Evolutionary conservation across 495 filamentous ascomycete genomes (phyloP), one percentile per base, ranked within the genome.

Genomic region (Aspergillus bertholletiae): DNA sequence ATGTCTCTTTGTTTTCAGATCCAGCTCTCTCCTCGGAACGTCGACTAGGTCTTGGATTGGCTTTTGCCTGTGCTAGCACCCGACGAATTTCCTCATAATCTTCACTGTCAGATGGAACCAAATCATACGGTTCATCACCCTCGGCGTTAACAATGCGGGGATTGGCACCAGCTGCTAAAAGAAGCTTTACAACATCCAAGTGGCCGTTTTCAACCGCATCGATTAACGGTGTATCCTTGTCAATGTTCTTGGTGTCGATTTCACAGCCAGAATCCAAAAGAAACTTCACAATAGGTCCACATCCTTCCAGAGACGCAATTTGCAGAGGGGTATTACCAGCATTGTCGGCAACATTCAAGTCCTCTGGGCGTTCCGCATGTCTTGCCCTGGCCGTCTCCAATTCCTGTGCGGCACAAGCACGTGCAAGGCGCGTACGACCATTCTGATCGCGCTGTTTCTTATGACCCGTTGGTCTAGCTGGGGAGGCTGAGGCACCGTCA

Each of bases 121-220:
- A 76, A 56, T 97, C 93, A 27, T 92, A 80, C 2, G 93, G 91
- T 54, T 94, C 89, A 62, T 93, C 83, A 6, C 94, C 94, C 59
- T 90, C 86, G 2, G 84, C 84, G 66, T 97, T 96, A 15, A 90
- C 81, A 53, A 88, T 87, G 39, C 89, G 85, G 18, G 94, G 95
- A 60, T 98, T 92, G 6, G 92, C 91, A 27, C 92, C 90, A 21
- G 89, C 88, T 28, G 87, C 83, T 8, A 98, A 79, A 24, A 97
- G 71, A 11, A 95, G 76, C 63, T 86, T 89, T 18, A 98, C 90
- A 11, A 97, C 91, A n/a, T 87, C 89, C 5, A 95, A 65, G 63
- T 97, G 89, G 1, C 90, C 88, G 63, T 97, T 97, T 60, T 97
- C 93, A 24, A 96, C 88, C 0, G 94, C 94, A 75, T 98, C 94